A percentile compares a stretch with the other conserved stretches of the same genome.
These are phyloP conservation scores for Arthroderma uncinatum DNA, from an alignment of 2,329 filamentous ascomycete species.

Conservation along the genomic window DNA sequence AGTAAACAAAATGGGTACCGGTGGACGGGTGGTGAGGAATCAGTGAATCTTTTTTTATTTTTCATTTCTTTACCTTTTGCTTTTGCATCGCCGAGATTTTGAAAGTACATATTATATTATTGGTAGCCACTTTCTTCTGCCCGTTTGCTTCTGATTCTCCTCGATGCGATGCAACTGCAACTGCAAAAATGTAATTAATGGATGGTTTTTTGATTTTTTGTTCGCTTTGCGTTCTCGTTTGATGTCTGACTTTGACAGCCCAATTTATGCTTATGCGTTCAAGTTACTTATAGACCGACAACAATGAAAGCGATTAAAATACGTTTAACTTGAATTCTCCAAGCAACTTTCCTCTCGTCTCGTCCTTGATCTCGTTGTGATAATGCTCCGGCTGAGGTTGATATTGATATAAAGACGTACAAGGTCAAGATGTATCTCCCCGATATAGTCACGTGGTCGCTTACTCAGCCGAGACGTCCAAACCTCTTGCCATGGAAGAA, in stretches of 20 bases:
- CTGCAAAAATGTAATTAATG: neutral
- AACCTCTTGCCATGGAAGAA: constrained; percentile 1
- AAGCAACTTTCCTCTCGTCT: neutral
- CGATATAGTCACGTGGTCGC: neutral
- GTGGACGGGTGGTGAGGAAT: neutral
- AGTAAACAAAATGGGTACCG: neutral
- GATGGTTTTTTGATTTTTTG: neutral
- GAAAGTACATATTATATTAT: neutral
- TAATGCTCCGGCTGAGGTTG: neutral
- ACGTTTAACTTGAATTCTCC: no score
- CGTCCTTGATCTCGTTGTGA: neutral
- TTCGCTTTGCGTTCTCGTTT: neutral
- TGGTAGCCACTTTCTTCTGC: neutral
- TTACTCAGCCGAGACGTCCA: neutral
- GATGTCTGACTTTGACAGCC: neutral
- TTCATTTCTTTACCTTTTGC: neutral
- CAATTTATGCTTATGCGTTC: neutral
- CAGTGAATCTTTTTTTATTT: neutral
- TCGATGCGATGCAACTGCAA: neutral
- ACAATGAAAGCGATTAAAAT: neutral
- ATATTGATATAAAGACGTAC: neutral
- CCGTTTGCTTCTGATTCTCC: neutral
- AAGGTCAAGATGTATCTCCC: neutral
- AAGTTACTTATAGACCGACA: neutral
- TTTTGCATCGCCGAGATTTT: neutral